Base-by-base conservation (phyloP, 2,329 filamentous ascomycete species). In the Purpureocillium takamizusanense region DNA sequence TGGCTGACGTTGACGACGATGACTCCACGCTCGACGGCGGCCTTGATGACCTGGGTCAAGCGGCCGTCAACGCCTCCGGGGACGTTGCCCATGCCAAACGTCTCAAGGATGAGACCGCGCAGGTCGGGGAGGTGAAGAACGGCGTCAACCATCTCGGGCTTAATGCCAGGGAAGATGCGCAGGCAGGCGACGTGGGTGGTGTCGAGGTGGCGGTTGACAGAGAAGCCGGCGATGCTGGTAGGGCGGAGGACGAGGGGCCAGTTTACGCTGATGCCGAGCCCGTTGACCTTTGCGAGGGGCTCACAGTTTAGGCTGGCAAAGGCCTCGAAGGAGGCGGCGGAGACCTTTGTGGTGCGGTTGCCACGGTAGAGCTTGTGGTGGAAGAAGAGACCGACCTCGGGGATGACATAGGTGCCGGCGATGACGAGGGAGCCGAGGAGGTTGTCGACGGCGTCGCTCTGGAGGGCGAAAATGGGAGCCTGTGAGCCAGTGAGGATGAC, bases 331-430 rank as follows among this genome's bases (percentile, higher is more conserved):
- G 85, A 79, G 42, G 84, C 86, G 6, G 88, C 85, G 12, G 86
- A 89, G 25, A 94, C 78, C 60, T 95, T 95, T 45, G 86, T 92
- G 9, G 85, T 81, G 42, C 89, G 72, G 61, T 94, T 95, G 13
- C 89, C 89, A 18, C 89, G 79, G 64, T 89, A 94, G 15, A 95
- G 74, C 48, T 81, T 86, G 65, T 94, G 85, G 61, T 92, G 86
- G 70, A 95, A 95, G 67, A 94, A 95, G 28, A 95, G 72, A 56
- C 86, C 89, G 38, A 95, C 89, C 59, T 95, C 89, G 0, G 89
- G 88, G 41, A 95, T 86, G 65, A 87, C 84, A 55, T 94, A 94
- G 43, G 92, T 92, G 27, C 87, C 87, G 3, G 89, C 89, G 40
- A 95, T 83, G 54, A 95, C 87, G 53, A 95, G 72, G 2, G 86